Base-by-base conservation (phyloP, 2,329 filamentous ascomycete species). In the Aureobasidium sp. region DNA sequence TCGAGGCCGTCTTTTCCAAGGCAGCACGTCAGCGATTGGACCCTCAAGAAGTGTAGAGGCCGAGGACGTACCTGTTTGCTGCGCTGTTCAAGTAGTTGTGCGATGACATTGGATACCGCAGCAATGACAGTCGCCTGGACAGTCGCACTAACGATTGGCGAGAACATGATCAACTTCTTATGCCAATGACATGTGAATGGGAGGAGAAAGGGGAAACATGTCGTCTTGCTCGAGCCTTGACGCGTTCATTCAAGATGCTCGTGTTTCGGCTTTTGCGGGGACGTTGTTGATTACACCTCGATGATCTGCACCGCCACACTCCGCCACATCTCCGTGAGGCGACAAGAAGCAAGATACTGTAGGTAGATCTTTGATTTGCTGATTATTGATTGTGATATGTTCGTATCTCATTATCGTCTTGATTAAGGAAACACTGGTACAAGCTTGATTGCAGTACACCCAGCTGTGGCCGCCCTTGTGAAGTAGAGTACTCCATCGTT, bases 21-120 rank as follows among this genome's bases (percentile, higher is more conserved):
- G 1, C 6, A 11, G 7, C 8, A n/a, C 19, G 21, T 25, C 6
- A 46, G 45, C 35, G 49, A 51, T 60, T 50, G 25, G 9, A 23
- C 19, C 13, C 3, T 23, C 7, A 23, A 19, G 11, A 5, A 13
- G 23, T 11, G 21, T 31, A 11, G 11, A 19, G 2, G 21, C 3
- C 3, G 7, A 2, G 8, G 29, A 61, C 47, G n/a, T 29, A 51
- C 62, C 25, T 37, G 31, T 21, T 55, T 61, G 45, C 27, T 51
- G 29, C 54, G 55, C 46, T 62, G 35, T 45, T 78, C 80, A 62
- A 94, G 81, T 60, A 78, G 75, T 73, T 93, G 89, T 6, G 88
- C 89, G 50, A 92, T 74, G 27, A 91, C 69, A 68, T 90, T 91
- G 63, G 88, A 89, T 10, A 84, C 75, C 46, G 82, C 82, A 63